Evolutionary conservation across 2,329 filamentous ascomycete genomes (phyloP), one percentile per base, ranked within the genome.

Genomic region (Myriosclerotinia scirpicola): DNA sequence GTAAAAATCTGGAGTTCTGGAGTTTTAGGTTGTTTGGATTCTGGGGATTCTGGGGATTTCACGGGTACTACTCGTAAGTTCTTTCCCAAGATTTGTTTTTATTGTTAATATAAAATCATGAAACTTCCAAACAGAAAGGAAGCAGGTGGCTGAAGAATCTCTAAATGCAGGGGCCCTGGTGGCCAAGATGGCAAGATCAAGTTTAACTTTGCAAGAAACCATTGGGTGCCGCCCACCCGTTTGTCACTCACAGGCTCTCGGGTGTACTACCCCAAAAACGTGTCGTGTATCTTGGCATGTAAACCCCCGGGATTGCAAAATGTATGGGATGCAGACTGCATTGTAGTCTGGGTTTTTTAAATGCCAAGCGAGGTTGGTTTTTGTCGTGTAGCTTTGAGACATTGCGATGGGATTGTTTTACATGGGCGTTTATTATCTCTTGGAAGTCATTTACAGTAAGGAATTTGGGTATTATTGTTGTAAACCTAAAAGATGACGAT

Each of bases 201-300:
- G 26, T 26, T 26, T 15, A 36, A 34, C 14, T 34, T 53, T 30
- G 15, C 5, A 54, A 7, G 14, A 54, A 36, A 8, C 4, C 52
- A 12, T 54, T 54, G 30, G 56, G 42, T 36, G 11, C 26, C 48
- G 11, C 34, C 14, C 53, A 7, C 9, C 11, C 11, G 34, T 54
- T 54, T 22, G 53, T 60, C 4, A 52, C 26, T 52, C 14, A 30
- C 22, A 5, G n/a, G 22, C 22, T 42, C 42, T 42, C 42, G 30
- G 48, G 58, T 38, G 38, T 12, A 46, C 34, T 17, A 26, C 58
- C 34, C 14, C 11, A 38, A 50, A 50, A 58, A 58, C 44, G 44
- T 60, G 44, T 38, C 17, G 34, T 50, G n/a, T 9, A 15, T 20
- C 58, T 60, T 60, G 58, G 44, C 44, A 60, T 50, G 4, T 38